Evolutionary conservation across 1,284 basidiomycete species (phyloP).

Genomic region (Leccinum cinnamomeum): DNA sequence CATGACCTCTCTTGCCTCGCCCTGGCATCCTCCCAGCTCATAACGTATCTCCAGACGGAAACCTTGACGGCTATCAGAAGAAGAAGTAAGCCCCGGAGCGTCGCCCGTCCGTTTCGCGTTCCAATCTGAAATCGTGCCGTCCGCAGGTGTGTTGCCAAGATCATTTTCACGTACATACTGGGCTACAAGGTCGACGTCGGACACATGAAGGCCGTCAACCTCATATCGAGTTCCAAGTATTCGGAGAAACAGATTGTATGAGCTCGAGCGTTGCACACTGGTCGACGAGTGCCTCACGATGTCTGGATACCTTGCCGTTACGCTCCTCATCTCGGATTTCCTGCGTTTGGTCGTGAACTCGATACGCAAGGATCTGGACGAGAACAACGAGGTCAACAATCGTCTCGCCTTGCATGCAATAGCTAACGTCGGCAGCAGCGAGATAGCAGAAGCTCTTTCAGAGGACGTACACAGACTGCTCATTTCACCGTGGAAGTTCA

Average conservation of each 20-base stretch:
- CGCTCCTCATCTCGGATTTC: slow-evolving; percentile 94
- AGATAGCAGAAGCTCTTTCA: slow-evolving; percentile 95
- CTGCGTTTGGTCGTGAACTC: slow-evolving; percentile 96
- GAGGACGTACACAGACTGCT: slow-evolving; percentile 94
- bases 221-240: slow-evolving; percentile 95
- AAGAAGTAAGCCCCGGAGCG: slow-evolving; percentile 76
- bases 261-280: not conserved
- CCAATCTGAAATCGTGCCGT: slow-evolving; percentile 14
- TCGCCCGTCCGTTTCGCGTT: slow-evolving; percentile 15
- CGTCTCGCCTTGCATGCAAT: slow-evolving; percentile 98
- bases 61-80: slow-evolving; percentile 97
- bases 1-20: slow-evolving; percentile 28
- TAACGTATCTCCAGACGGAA: slow-evolving; percentile 67
- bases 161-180: slow-evolving; percentile 98
- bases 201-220: slow-evolving; percentile 98
- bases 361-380: slow-evolving; percentile 95
- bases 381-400: slow-evolving; percentile 93
- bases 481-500: slow-evolving; percentile 86
- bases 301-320: slow-evolving; percentile 94
- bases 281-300: slow-evolving; percentile 13
- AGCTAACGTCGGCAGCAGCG: slow-evolving; percentile 95
- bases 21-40: slow-evolving; percentile 3
- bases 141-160: slow-evolving; percentile 87
- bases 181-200: slow-evolving; percentile 99
- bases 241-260: slow-evolving; percentile 99